Evolutionary conservation across 352 stramenopile genomes (phyloP).

Genomic region (Phytophthora boehmeriae): DNA sequence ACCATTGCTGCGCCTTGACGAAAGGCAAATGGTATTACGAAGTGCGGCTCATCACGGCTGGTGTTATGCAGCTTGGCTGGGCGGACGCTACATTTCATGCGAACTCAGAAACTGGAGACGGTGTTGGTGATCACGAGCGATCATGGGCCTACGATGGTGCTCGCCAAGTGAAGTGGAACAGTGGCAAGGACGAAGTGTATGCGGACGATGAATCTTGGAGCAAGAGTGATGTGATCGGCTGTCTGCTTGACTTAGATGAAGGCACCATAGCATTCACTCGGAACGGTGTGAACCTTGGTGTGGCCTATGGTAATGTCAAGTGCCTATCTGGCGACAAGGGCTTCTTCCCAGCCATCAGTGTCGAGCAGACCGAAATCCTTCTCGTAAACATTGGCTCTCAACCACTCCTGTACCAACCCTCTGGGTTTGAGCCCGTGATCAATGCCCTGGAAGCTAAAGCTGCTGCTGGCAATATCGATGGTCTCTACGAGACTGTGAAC

Average conservation of each 20-base stretch:
- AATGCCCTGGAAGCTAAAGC: conserved; percentile 35
- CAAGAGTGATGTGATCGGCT: conserved; percentile 90
- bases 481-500: too few species aligned
- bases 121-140: conserved; percentile 88
- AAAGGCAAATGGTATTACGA: conserved; percentile 91
- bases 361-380: conserved; percentile 84
- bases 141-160: conserved; percentile 93
- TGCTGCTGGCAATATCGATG: not conserved
- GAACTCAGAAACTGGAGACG: conserved; percentile 84
- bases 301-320: conserved; percentile 63
- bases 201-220: conserved; percentile 59
- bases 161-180: conserved; percentile 87
- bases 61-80: conserved; percentile 94
- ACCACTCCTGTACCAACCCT: conserved; percentile 61
- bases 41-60: conserved; percentile 87
- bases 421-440: conserved; percentile 53
- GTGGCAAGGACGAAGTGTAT: conserved; percentile 66
- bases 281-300: conserved; percentile 78
- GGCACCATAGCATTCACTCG: conserved; percentile 79
- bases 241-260: conserved; percentile 78
- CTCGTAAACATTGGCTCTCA: conserved; percentile 86
- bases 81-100: conserved; percentile 79
- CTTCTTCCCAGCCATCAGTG: conserved; percentile 83
- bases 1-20: conserved; percentile 45
- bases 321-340: conserved; percentile 29